Evolutionary conservation across 768 basidiomycete species (phyloP), one percentile per base, ranked within the genome.

Genomic region (Floccularia luteovirens): DNA sequence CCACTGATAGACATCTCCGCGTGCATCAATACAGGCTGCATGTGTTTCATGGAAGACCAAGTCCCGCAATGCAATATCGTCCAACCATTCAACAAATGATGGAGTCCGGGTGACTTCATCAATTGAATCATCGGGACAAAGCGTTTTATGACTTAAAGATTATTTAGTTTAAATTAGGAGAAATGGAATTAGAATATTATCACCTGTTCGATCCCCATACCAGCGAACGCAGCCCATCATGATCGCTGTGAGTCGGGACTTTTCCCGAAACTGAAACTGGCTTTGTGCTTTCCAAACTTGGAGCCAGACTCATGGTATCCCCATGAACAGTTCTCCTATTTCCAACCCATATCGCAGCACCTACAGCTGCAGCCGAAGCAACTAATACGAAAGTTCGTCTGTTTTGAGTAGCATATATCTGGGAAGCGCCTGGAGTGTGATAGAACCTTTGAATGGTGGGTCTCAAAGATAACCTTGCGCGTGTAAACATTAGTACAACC

Each of bases 1-100:
- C 88, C 88, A 91, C 49, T 90, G 86, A 50, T 87, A 84, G 2
- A 89, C 79, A 48, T 92, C 81, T 19, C 89, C 90, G 24, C 74
- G 69, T 5, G 76, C 77, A 51, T 90, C 87, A 14, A 90, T 75
- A 45, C 84, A 88, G 11, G 79, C 87, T 1, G 77, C 84, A 46
- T 84, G 77, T 23, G 60, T 63, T 42, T 73, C 66, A 39, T 88
- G 79, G 20, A 90, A 59, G 10, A 70, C 77, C 25, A 90, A 54
- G 51, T 90, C 86, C 6, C 86, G 76, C 11, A 91, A 65, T 3
- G 86, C 84, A 34, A 80, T 68, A 41, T 74, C 73, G 38, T 79
- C 67, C 23, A 91, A 61, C 75, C 81, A 85, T 16, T 60, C 56
- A 1, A 64, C 72, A 40, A 70, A 55, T 0, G 67, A 60, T 1